Conservation (phyloP, 345 rosid genomes). For the Microcos paniculata region DNA sequence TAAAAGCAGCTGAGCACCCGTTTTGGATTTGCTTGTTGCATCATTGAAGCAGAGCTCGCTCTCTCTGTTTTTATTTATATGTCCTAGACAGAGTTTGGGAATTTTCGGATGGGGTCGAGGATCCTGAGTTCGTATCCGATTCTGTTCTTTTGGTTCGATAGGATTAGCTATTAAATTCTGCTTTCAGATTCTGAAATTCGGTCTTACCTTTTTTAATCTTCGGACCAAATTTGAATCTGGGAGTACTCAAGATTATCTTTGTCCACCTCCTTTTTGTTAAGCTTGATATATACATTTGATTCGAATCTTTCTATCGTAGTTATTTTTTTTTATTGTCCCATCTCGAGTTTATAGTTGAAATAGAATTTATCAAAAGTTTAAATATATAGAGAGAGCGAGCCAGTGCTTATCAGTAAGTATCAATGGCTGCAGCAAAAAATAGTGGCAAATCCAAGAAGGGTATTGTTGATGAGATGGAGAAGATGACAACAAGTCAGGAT, state of each 20-base stretch:
- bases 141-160: slow-evolving; percentile 39
- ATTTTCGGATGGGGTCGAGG: slow-evolving; percentile 30
- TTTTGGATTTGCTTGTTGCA: not conserved
- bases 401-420: not conserved
- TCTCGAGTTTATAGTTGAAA: not conserved
- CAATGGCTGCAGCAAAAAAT: slow-evolving; percentile 48
- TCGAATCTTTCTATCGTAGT: slow-evolving; percentile 12
- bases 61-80: slow-evolving; percentile 18
- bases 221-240: slow-evolving; percentile 36
- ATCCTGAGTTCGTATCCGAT: slow-evolving; percentile 42
- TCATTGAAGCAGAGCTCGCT: slow-evolving; percentile 29
- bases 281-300: slow-evolving; percentile 23
- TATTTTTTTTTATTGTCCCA: slow-evolving; percentile 14
- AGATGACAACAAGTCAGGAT: slow-evolving; percentile 30
- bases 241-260: not conserved
- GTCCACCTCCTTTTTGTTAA: not conserved
- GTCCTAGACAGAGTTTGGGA: not conserved
- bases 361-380: not conserved
- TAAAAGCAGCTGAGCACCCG: not conserved
- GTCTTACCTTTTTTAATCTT: slow-evolving; percentile 18
- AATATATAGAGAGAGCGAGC: slow-evolving; percentile 36
- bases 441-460: slow-evolving; percentile 51
- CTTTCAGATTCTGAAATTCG: slow-evolving; percentile 27
- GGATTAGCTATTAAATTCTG: slow-evolving; percentile 33
- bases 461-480: slow-evolving; percentile 34